phyloP scores from a whole-genome alignment of 495 filamentous ascomycete species.

The Penicillium dipodomyicola region DNA sequence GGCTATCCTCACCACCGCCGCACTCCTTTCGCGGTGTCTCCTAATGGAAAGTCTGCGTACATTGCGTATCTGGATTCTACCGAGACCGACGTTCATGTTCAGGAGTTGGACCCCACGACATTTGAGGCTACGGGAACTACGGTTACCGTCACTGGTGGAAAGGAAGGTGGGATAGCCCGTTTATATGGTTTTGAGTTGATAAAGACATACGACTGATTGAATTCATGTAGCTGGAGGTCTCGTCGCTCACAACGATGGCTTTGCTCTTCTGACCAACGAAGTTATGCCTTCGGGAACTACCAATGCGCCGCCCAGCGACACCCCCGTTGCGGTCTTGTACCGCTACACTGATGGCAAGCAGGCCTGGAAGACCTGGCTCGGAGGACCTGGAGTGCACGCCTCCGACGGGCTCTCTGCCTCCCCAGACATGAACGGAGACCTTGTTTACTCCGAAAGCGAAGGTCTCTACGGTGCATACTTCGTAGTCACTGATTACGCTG shows the following conservation, averaged over 20 bases:
- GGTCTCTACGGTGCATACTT: conserved; percentile 54
- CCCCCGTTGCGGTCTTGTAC: conserved; percentile 48
- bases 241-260: conserved; percentile 55
- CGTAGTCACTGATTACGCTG: conserved; percentile 53
- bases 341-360: conserved; percentile 47
- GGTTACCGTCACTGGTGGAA: conserved; percentile 42
- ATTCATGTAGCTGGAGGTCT: conserved; percentile 43
- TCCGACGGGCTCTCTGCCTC: conserved; percentile 42
- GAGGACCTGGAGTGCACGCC: conserved; percentile 48
- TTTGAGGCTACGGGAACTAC: conserved; percentile 47
- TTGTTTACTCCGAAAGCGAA: conserved; percentile 52
- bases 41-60: conserved; percentile 52
- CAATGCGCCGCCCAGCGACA: conserved; percentile 40
- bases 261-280: conserved; percentile 53
- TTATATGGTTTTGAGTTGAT: too few relatives aligned
- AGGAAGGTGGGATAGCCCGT: conserved; percentile 35
- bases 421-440: conserved; percentile 54
- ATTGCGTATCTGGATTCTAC: conserved; percentile 51
- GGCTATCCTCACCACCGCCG: conserved; percentile 52
- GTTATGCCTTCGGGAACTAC: conserved; percentile 44
- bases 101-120: conserved; percentile 43
- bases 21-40: conserved; percentile 52
- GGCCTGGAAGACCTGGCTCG: conserved; percentile 51
- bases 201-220: too few relatives aligned
- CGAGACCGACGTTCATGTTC: conserved; percentile 48